Conservation (phyloP, 2,329 filamentous ascomycete species). For the Apiospora aurea region DNA sequence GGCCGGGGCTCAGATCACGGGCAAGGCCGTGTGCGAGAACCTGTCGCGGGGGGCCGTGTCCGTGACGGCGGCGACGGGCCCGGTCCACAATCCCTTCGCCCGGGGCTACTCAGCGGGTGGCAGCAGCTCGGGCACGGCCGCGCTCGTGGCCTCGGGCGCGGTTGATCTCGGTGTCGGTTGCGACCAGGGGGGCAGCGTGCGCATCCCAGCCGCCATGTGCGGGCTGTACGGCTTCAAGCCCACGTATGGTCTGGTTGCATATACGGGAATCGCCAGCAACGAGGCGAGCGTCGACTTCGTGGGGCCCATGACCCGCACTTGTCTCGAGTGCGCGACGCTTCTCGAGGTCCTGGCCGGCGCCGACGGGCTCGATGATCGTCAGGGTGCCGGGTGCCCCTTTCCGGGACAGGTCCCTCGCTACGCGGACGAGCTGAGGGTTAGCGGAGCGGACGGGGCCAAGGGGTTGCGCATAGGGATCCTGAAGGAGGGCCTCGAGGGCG, state of each 20-base stretch:
- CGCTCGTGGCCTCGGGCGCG: conserved; percentile 47
- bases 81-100: conserved; percentile 55
- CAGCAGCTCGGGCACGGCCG: conserved; percentile 51
- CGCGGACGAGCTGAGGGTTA: conserved; percentile 26
- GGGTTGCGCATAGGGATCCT: conserved; percentile 42
- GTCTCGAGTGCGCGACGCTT: conserved; percentile 40
- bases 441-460: conserved; percentile 26
- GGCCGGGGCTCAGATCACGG: conserved; percentile 49
- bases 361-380: conserved; percentile 44
- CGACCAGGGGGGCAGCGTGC: conserved; percentile 45
- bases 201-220: conserved; percentile 40
- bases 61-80: conserved; percentile 51
- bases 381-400: conserved; percentile 33
- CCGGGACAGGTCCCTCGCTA: conserved; percentile 32
- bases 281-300: conserved; percentile 42
- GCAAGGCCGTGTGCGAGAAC: conserved; percentile 55
- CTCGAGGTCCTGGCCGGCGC: conserved; percentile 42
- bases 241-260: conserved; percentile 43
- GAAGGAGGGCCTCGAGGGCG: conserved; percentile 38
- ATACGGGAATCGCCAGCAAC: conserved; percentile 42
- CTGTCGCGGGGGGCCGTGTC: conserved; percentile 51
- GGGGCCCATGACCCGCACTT: conserved; percentile 41
- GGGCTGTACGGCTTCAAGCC: conserved; percentile 45
- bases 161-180: conserved; percentile 44
- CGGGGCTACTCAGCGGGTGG: conserved; percentile 54